Base-by-base conservation (phyloP, 2,329 filamentous ascomycete species). In the Colletotrichum orbiculare region DNA sequence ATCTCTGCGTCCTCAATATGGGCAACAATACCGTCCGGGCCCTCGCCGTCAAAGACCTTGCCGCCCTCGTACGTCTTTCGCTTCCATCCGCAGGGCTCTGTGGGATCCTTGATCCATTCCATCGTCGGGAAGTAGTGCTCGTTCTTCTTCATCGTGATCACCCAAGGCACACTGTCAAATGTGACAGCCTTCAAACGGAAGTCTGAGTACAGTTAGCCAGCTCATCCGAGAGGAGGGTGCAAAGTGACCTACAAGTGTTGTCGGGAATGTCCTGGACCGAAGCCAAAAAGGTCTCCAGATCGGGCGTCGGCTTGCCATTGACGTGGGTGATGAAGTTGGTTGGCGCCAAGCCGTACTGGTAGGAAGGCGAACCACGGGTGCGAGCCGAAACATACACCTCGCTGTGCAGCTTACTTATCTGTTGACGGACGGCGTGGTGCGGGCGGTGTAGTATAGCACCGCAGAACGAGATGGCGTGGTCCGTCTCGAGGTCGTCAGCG, bases 141-240 rank as follows among this genome's bases (percentile, higher is more conserved):
- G 72, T 97, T 97, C 87, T 98, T 98, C 89, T 99, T 99, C 92
- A 99, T 97, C 8, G 96, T 99, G 43, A 96, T 93, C n/a, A 99
- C 94, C 94, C 96, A 99, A 4, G 95, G 95, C 9, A 99, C 94
- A 73, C 96, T 97, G 77, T 99, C 96, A 74, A 99, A 99, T 0
- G 96, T 98, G 77, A 98, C 93, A n/a, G 96, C 93, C 77, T 95
- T 94, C 57, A 99, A 85, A 15, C 96, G 90, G 88, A 99, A 99
- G 79, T 99, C 89, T 91, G 62, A 12, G 25, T 38, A n/a, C 42
- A 33, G 59, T 71, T 67, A 74, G 73, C 25, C 47, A 25, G 25
- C 41, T 12, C 25, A 5, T 11, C 5, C 15, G 7, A 33, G 5
- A 7, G 3, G 12, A 13, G 13, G 8, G 15, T 1, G 3, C 8